These are phyloP conservation scores for Sugiyamaella sp. DNA, from an alignment of 1,139 yeast genomes.

Conservation along the genomic window DNA sequence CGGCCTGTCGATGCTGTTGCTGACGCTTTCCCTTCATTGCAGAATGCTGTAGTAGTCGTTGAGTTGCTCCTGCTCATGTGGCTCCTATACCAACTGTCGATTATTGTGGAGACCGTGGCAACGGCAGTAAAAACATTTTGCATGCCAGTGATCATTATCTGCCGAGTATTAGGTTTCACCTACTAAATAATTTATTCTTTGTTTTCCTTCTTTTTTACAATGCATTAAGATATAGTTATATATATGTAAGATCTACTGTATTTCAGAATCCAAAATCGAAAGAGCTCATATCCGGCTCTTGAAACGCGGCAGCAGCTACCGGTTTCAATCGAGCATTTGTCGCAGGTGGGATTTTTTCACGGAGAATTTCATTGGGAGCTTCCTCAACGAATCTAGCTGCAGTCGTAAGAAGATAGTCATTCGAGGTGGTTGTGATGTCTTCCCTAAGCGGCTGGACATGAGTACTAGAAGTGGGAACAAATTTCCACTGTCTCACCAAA, in stretches of 20 bases:
- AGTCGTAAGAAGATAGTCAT: conserved; percentile 11
- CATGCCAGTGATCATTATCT: conserved; percentile 39
- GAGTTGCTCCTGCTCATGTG: conserved; percentile 41
- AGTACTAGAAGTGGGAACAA: conserved; percentile 38
- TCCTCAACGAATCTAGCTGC: conserved; percentile 14
- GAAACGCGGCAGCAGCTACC: conserved; percentile 58
- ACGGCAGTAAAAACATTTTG: conserved; percentile 38
- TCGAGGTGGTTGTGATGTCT: too few relatives aligned
- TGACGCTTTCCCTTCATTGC: conserved; percentile 35
- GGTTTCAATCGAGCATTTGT: conserved; percentile 40
- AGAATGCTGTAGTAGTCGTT: conserved; percentile 35
- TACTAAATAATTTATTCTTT: conserved; percentile 8
- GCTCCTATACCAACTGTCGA: conserved; percentile 39
- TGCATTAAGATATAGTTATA: conserved; percentile 7
- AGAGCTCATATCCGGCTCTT: conserved; percentile 81
- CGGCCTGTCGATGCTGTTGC: conserved; percentile 39
- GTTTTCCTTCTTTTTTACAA: neutral
- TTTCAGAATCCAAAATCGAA: conserved; percentile 60
- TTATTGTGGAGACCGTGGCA: conserved; percentile 38
- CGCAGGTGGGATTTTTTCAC: conserved; percentile 11
- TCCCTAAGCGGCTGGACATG: too few relatives aligned
- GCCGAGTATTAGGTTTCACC: conserved; percentile 32
- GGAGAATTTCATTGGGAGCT: conserved; percentile 3
- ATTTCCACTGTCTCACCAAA: conserved; percentile 69
- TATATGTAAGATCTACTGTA: neutral